These are phyloP conservation scores for Trichoderma oligosporum DNA, from an alignment of 2,329 filamentous ascomycete species.

Conservation along the genomic window DNA sequence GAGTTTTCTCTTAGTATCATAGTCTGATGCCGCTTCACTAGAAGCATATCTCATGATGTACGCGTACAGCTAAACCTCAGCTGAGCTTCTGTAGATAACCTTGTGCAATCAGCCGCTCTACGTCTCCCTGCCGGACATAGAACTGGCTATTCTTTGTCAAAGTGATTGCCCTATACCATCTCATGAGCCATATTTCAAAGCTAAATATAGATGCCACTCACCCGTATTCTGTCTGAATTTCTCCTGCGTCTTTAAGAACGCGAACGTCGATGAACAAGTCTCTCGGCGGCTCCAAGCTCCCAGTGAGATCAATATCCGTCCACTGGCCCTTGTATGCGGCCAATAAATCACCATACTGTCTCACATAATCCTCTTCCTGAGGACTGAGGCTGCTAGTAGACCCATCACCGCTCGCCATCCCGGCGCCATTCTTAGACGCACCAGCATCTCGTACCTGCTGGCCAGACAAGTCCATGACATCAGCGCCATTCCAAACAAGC, in stretches of 20 bases:
- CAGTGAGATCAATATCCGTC: constrained; percentile 96
- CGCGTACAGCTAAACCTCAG: constrained; percentile 45
- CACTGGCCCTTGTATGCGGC: constrained; percentile 98
- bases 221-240: constrained; percentile 99
- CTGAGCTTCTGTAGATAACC: constrained; percentile 89
- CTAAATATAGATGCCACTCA: constrained; percentile 44
- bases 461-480: constrained; percentile 68
- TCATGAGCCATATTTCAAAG: not conserved
- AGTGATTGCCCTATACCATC: constrained; percentile 70
- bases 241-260: constrained; percentile 92
- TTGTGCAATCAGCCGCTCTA: constrained; percentile 88
- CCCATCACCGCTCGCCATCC: constrained; percentile 42
- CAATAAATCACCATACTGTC: constrained; percentile 85
- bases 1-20: not conserved
- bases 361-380: constrained; percentile 93
- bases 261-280: constrained; percentile 97
- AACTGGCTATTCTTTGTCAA: constrained; percentile 98
- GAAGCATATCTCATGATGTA: too few species aligned
- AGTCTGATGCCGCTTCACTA: not conserved
- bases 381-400: constrained; percentile 78
- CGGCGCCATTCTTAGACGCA: constrained; percentile 32
- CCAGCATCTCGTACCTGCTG: constrained; percentile 48
- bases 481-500: constrained; percentile 85
- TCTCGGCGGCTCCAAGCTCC: constrained; percentile 86
- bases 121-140: constrained; percentile 92